Percentiles rank a stretch among this genome's conserved stretches.
These are phyloP conservation scores for Neonectria hederae DNA, from an alignment of 2,329 filamentous ascomycete species.

Conservation along the genomic window DNA sequence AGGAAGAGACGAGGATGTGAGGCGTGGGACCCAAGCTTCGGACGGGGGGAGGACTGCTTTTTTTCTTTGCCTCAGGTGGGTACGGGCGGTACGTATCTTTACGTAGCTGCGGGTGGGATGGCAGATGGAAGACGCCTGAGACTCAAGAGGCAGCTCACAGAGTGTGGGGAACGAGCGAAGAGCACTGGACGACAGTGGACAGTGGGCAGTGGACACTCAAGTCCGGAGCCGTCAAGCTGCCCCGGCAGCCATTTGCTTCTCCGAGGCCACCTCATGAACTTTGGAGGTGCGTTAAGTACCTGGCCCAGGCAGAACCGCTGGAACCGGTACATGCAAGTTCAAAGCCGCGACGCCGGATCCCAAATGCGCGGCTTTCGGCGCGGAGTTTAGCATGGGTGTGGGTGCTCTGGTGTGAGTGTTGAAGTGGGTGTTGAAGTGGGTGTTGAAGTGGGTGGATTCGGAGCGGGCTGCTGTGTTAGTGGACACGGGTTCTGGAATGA, in stretches of 20 bases:
- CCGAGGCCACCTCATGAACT: slow-evolving; percentile 4
- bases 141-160: slow-evolving; percentile 34
- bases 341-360: neutral
- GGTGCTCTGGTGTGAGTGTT: slow-evolving; percentile 19
- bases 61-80: slow-evolving; percentile 43
- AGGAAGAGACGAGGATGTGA: slow-evolving; percentile 37
- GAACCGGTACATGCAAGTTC: slow-evolving; percentile 12
- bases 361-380: slow-evolving; percentile 23
- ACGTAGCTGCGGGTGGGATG: neutral
- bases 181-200: no score
- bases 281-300: neutral
- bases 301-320: slow-evolving; percentile 4
- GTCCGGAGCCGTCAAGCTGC: neutral
- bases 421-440: slow-evolving; percentile 30
- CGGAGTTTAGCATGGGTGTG: slow-evolving; percentile 22
- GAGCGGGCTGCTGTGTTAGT: slow-evolving; percentile 28
- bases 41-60: slow-evolving; percentile 43
- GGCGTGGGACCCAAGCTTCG: slow-evolving; percentile 32
- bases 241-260: slow-evolving; percentile 3
- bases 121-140: neutral
- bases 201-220: slow-evolving; percentile 7
- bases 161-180: slow-evolving; percentile 9
- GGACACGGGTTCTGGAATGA: slow-evolving; percentile 40
- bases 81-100: slow-evolving; percentile 30
- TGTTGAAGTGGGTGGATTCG: slow-evolving; percentile 33